A percentile compares a stretch with the other conserved stretches of the same genome.
Conservation (phyloP, 805 yeast species). For the Kazachstania africana region DNA sequence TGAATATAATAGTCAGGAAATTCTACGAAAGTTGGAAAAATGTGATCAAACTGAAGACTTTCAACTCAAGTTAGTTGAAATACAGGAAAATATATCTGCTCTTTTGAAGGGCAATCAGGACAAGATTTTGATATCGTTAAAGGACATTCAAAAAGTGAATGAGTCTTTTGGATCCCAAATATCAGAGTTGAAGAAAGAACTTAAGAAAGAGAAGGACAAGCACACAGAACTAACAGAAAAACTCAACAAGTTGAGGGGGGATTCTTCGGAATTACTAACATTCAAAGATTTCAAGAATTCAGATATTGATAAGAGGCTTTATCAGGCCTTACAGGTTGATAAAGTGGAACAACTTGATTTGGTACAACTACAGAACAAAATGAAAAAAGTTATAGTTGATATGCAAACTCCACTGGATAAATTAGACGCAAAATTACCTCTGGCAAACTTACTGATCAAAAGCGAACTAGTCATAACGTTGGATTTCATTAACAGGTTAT, state of each 20-base stretch:
- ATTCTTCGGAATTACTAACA: background rate
- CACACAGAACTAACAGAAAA: background rate
- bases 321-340: slow-evolving; percentile 6
- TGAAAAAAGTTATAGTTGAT: slow-evolving; percentile 25
- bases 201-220: background rate
- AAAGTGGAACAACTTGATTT: slow-evolving; percentile 22
- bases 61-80: too few relatives aligned
- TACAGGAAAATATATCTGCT: too few relatives aligned
- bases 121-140: too few relatives aligned
- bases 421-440: slow-evolving; percentile 17
- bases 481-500: slow-evolving; percentile 3
- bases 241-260: slow-evolving; percentile 1
- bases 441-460: slow-evolving; percentile 5
- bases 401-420: slow-evolving; percentile 25
- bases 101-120: too few relatives aligned
- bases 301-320: slow-evolving; percentile 1
- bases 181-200: background rate
- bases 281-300: slow-evolving; percentile 2
- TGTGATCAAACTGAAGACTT: too few relatives aligned
- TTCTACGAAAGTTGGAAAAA: too few relatives aligned
- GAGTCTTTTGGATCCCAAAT: background rate
- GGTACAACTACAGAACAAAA: slow-evolving; percentile 24
- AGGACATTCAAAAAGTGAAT: background rate
- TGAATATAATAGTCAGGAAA: too few relatives aligned
- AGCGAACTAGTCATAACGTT: slow-evolving; percentile 2